Evolutionary conservation across 108 stramenopile genomes (phyloP).

Genomic region (Skeletonema tropicum): DNA sequence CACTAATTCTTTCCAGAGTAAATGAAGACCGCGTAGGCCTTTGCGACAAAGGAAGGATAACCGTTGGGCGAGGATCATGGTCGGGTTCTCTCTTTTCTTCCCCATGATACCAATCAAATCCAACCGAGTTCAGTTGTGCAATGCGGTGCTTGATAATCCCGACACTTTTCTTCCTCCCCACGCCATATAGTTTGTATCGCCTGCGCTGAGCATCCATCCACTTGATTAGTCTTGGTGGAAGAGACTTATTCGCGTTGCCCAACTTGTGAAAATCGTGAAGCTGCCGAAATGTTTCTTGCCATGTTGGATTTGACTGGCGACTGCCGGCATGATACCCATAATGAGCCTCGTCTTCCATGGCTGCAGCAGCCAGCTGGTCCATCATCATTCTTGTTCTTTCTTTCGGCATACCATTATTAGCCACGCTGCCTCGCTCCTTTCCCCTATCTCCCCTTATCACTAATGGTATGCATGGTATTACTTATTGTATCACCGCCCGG

Average conservation of each 20-base stretch:
- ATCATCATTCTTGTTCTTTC: too few species aligned
- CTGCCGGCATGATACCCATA: too few species aligned
- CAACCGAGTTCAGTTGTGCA: not conserved
- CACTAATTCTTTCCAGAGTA: not conserved
- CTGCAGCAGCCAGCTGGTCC: too few species aligned
- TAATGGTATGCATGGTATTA: too few species aligned
- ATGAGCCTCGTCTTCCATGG: too few species aligned
- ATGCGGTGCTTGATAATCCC: not conserved
- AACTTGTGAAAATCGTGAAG: conserved; percentile 6
- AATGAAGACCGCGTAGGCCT: not conserved
- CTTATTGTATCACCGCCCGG: too few species aligned
- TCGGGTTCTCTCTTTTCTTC: not conserved
- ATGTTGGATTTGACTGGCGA: not conserved
- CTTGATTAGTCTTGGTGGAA: not conserved
- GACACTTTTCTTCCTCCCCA: not conserved
- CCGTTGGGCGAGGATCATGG: not conserved
- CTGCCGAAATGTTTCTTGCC: conserved; percentile 6
- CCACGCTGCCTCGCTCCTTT: too few species aligned
- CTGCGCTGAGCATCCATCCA: conserved; percentile 12
- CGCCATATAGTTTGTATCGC: not conserved
- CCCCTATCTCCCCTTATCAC: too few species aligned
- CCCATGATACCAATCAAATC: not conserved
- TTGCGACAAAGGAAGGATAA: not conserved
- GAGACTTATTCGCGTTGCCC: not conserved
- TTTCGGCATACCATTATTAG: too few species aligned